Evolutionary conservation across 768 basidiomycete species (phyloP), one percentile per base, ranked within the genome.

Genomic region (Naganishia friedmannii): DNA sequence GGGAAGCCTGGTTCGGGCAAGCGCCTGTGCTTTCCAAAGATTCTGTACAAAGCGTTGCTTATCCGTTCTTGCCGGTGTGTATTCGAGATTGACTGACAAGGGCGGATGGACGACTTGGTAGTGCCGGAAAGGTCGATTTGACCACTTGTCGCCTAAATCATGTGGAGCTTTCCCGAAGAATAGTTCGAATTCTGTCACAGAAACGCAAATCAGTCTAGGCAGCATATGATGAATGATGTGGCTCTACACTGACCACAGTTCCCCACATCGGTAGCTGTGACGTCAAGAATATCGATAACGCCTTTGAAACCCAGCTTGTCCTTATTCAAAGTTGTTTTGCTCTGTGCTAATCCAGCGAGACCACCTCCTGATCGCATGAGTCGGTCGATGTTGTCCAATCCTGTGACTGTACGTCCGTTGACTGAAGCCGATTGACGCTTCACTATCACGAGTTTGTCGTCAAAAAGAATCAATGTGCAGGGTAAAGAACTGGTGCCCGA

Each of bases 401-500:
- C 53, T 86, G 79, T 81, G 15, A 80, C 75, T 37, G 74, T 76
- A 4, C 77, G 70, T 0, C 82, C 83, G 1, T 76, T 75, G 39
- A 77, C 67, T 0, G 76, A 69, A 19, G 74, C 70, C 0, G 76
- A 74, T 17, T 82, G 90, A 31, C 96, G 86, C 82, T 97, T 97
- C 56, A 88, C 90, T 71, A 99, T 87, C 78, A 98, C 85, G 26
- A 99, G 83, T 76, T 92, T 92, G 82, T 99, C 95, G 72, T 93
- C 90, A 78, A 99, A 98, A 55, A 99, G 84, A 79, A 98, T 90
- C 32, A 99, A 83, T 2, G 90, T 91, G 80, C 90, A 94, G 76
- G 92, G 89, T 21, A 95, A 85, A 0, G 85, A 83, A 83, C 84
- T 15, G 83, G 82, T 39, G 84, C 56, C 51, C 21, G 45, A 45